Conservation (phyloP, 192 early-diverging fungal genomes). For the Phlyctochytrium bullatum region DNA sequence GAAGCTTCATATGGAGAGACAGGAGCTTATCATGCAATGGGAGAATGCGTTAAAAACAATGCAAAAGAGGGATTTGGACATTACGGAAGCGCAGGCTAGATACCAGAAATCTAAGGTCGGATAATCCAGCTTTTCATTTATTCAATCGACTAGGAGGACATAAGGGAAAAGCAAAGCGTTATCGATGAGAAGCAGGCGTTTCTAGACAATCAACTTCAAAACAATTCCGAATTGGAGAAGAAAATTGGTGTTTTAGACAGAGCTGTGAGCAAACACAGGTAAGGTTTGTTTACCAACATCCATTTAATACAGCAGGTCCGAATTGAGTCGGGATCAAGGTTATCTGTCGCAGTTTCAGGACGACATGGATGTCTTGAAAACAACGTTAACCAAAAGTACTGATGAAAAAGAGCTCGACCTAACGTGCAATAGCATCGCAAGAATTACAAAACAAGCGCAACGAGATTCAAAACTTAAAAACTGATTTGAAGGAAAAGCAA, state of each 20-base stretch:
- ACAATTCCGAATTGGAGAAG: conserved; percentile 52
- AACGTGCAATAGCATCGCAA: conserved; percentile 38
- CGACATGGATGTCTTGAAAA: conserved; percentile 53
- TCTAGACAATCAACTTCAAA: conserved; percentile 43
- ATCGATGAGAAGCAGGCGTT: conserved; percentile 54
- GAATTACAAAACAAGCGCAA: conserved; percentile 43
- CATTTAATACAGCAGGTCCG: conserved; percentile 25
- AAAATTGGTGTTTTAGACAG: conserved; percentile 47
- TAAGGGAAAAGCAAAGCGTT: conserved; percentile 34
- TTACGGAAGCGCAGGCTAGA: conserved; percentile 40
- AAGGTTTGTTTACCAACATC: background rate
- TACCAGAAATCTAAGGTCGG: conserved; percentile 43
- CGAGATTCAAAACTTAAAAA: conserved; percentile 47
- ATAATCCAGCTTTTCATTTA: background rate
- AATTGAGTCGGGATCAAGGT: conserved; percentile 28
- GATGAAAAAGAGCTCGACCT: background rate
- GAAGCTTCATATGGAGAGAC: conserved; percentile 51
- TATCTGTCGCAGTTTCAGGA: conserved; percentile 49
- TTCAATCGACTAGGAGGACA: conserved; percentile 31
- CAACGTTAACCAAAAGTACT: conserved; percentile 51
- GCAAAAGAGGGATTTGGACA: conserved; percentile 50
- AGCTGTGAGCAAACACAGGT: conserved; percentile 48
- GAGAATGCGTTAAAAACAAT: conserved; percentile 49
- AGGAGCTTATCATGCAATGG: conserved; percentile 57
- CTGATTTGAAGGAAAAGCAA: conserved; percentile 43